phyloP scores from a whole-genome alignment of 2,329 filamentous ascomycete species.

The Cucurbitaria berberidis region DNA sequence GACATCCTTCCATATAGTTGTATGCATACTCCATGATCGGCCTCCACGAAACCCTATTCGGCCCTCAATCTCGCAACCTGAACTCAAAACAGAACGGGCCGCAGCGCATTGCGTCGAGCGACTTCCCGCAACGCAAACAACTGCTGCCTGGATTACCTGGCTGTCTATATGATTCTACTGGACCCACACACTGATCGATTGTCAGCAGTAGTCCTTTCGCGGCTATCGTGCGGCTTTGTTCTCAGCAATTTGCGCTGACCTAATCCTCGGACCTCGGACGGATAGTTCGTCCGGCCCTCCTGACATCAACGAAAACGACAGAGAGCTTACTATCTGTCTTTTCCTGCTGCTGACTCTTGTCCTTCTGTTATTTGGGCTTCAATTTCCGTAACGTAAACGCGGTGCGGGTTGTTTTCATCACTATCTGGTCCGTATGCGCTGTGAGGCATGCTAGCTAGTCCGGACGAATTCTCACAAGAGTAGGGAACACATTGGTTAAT shows the following conservation, averaged over 20 bases:
- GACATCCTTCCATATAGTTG: constrained; percentile 1
- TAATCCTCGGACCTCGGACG: constrained; percentile 19
- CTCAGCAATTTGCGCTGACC: constrained; percentile 16
- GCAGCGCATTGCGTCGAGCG: background rate
- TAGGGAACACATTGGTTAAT: constrained; percentile 2
- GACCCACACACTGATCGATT: background rate
- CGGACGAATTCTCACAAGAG: constrained; percentile 30
- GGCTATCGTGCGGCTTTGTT: constrained; percentile 12
- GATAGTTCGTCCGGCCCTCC: constrained; percentile 15
- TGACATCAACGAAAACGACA: too few relatives aligned
- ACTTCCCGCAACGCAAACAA: background rate
- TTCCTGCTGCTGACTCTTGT: constrained; percentile 3
- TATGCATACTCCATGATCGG: background rate
- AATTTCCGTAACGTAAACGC: background rate
- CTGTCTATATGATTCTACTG: constrained; percentile 15
- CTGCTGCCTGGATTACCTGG: constrained; percentile 19
- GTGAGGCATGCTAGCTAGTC: constrained; percentile 10
- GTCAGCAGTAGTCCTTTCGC: constrained; percentile 13
- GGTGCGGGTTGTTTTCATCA: constrained; percentile 6
- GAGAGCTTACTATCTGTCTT: constrained; percentile 10
- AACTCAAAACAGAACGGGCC: constrained; percentile 8
- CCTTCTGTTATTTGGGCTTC: background rate
- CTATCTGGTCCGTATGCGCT: constrained; percentile 5
- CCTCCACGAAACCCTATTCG: constrained; percentile 1
- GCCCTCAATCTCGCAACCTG: constrained; percentile 7